Evolutionary conservation across 495 filamentous ascomycete genomes (phyloP).

Genomic region (Podospora conica): DNA sequence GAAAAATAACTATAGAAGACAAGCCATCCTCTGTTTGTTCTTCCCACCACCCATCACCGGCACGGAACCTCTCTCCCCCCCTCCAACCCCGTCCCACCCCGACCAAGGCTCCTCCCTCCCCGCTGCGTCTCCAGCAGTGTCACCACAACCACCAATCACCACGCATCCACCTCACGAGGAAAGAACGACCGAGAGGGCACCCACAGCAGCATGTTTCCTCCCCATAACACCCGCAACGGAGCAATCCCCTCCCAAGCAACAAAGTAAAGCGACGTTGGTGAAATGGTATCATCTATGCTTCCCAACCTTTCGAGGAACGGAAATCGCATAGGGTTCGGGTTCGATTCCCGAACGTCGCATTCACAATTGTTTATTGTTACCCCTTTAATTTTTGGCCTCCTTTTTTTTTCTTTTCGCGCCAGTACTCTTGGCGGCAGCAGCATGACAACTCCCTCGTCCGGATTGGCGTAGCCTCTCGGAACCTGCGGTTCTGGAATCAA

Average conservation of each 20-base stretch:
- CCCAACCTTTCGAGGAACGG: constrained; percentile 9
- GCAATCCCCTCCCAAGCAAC: not conserved
- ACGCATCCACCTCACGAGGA: not conserved
- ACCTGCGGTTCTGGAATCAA: not conserved
- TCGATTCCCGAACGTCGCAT: constrained; percentile 25
- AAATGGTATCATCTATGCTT: constrained; percentile 25
- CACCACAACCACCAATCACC: not conserved
- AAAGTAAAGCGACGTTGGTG: constrained; percentile 17
- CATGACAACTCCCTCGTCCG: not conserved
- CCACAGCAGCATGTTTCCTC: not conserved
- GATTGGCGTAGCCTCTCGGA: not conserved
- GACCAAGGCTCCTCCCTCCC: not conserved
- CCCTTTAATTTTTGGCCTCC: not conserved
- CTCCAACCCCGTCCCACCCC: not conserved
- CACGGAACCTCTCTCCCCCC: not conserved
- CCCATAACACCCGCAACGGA: not conserved
- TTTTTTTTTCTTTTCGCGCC: not conserved
- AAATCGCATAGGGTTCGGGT: constrained; percentile 22
- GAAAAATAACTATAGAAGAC: not conserved
- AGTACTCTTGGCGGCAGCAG: not conserved
- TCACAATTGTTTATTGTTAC: not conserved
- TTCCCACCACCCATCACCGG: no score
- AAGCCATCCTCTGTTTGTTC: no score
- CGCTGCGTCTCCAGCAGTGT: not conserved
- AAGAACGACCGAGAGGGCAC: not conserved